Percentiles rank a stretch among this genome's conserved stretches.
Evolutionary conservation across 768 basidiomycete species (phyloP).

Genomic region (Suillus tomentosus): DNA sequence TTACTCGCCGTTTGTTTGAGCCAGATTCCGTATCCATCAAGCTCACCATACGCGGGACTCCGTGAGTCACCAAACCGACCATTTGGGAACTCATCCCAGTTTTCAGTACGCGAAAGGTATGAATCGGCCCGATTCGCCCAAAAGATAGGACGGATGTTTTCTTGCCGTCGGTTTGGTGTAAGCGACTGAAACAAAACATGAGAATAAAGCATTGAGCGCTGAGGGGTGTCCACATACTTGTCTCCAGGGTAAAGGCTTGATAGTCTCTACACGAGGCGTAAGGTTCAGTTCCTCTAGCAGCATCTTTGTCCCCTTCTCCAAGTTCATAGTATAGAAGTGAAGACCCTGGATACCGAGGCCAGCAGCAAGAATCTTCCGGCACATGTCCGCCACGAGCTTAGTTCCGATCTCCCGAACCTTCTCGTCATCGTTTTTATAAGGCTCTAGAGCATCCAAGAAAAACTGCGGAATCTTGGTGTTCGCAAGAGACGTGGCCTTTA

Average conservation of each 20-base stretch:
- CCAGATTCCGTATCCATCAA: conserved; percentile 94
- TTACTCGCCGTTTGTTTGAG: conserved; percentile 81
- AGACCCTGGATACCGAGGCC: conserved; percentile 84
- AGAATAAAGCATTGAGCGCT: conserved; percentile 17
- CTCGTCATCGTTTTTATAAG: conserved; percentile 90
- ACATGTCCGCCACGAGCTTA: conserved; percentile 95
- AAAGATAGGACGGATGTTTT: conserved; percentile 96
- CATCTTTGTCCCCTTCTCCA: conserved; percentile 95
- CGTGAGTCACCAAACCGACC: conserved; percentile 98
- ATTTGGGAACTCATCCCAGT: conserved; percentile 99
- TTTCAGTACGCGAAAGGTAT: conserved; percentile 93
- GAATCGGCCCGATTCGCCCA: conserved; percentile 98
- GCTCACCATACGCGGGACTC: conserved; percentile 96
- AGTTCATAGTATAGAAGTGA: conserved; percentile 97
- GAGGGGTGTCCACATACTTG: conserved; percentile 54
- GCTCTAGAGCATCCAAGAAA: conserved; percentile 78
- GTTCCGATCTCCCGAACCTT: conserved; percentile 91
- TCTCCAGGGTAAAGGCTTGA: conserved; percentile 97
- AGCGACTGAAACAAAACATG: conserved; percentile 58
- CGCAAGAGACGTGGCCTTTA: conserved; percentile 76
- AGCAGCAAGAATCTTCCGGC: conserved; percentile 78
- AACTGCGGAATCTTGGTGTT: conserved; percentile 76
- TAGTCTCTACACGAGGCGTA: conserved; percentile 83
- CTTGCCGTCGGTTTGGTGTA: conserved; percentile 87
- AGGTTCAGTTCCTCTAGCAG: conserved; percentile 89